Percentiles rank a stretch among this genome's conserved stretches.
Evolutionary conservation across 768 basidiomycete genomes (phyloP).

Genomic region (Gyrodon lividus): DNA sequence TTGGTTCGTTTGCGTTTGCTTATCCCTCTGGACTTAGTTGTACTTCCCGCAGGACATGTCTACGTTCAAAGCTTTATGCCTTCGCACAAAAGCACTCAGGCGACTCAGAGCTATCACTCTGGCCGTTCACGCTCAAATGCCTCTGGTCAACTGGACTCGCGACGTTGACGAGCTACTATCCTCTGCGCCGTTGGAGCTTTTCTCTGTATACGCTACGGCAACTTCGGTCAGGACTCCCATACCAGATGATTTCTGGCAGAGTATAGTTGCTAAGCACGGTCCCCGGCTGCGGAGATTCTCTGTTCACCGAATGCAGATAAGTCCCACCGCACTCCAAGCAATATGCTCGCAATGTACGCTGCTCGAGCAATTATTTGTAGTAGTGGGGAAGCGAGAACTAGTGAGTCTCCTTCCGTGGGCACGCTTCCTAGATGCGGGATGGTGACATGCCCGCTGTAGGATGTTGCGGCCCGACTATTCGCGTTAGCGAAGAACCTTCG

Average conservation of each 20-base stretch:
- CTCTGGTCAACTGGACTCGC: conserved; percentile 44
- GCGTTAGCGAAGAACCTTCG: conserved; percentile 46
- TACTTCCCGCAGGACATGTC: conserved; percentile 48
- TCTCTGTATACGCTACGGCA: conserved; percentile 62
- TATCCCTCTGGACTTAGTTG: conserved; percentile 1
- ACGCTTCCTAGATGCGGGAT: neutral
- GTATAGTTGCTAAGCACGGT: conserved; percentile 51
- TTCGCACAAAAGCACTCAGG: conserved; percentile 34
- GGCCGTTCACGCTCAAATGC: conserved; percentile 41
- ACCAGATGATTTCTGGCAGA: conserved; percentile 49
- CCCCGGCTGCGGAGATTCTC: conserved; percentile 54
- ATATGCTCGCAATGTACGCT: conserved; percentile 54
- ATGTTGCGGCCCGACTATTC: conserved; percentile 33
- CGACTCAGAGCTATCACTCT: conserved; percentile 58
- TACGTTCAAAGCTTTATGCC: conserved; percentile 42
- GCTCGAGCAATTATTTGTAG: conserved; percentile 66
- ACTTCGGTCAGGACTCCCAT: conserved; percentile 39
- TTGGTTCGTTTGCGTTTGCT: neutral
- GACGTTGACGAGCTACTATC: conserved; percentile 44
- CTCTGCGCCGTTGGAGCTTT: conserved; percentile 49
- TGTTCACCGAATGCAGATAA: conserved; percentile 61
- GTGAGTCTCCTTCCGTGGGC: conserved; percentile 30
- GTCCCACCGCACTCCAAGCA: conserved; percentile 44
- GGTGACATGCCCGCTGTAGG: conserved; percentile 6
- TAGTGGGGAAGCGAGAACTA: conserved; percentile 44